Evolutionary conservation across 768 basidiomycete genomes (phyloP).

Genomic region (Phanerochaete carnosa): DNA sequence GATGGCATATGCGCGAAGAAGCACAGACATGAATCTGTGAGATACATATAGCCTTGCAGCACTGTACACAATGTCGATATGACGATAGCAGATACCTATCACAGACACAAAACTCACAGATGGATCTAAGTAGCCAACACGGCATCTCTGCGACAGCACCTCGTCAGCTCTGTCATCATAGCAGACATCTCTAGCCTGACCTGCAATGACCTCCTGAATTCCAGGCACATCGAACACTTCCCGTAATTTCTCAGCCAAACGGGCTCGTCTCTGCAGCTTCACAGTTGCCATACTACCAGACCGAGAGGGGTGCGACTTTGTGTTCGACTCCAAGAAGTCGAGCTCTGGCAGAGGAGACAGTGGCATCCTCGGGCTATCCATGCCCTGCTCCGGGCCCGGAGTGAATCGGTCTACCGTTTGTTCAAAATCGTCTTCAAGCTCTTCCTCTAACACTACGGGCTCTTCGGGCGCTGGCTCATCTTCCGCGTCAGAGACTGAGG

Average conservation of each 20-base stretch:
- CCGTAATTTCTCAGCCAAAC: slow-evolving; percentile 82
- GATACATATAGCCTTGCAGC: slow-evolving; percentile 95
- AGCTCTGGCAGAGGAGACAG: slow-evolving; percentile 17
- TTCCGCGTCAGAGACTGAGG: slow-evolving; percentile 28
- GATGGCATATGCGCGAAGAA: slow-evolving; percentile 96
- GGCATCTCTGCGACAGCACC: slow-evolving; percentile 65
- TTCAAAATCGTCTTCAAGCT: slow-evolving; percentile 61
- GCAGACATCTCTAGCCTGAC: slow-evolving; percentile 37
- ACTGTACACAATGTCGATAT: slow-evolving; percentile 44
- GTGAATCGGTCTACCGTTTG: slow-evolving; percentile 27
- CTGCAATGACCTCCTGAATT: slow-evolving; percentile 82
- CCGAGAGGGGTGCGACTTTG: slow-evolving; percentile 30
- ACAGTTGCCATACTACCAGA: slow-evolving; percentile 74
- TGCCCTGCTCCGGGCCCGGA: background rate
- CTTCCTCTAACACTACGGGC: slow-evolving; percentile 43
- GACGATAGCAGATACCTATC: background rate
- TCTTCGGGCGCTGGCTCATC: slow-evolving; percentile 31
- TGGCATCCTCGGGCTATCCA: slow-evolving; percentile 5
- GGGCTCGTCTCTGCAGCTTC: slow-evolving; percentile 58
- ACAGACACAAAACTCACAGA: slow-evolving; percentile 55
- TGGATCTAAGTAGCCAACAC: slow-evolving; percentile 88
- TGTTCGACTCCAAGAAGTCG: slow-evolving; percentile 5
- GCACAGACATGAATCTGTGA: slow-evolving; percentile 90
- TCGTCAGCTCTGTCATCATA: slow-evolving; percentile 5
- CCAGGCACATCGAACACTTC: slow-evolving; percentile 83